Conservation (phyloP, 805 yeast genomes). For the Metschnikowia santaceciliae region DNA sequence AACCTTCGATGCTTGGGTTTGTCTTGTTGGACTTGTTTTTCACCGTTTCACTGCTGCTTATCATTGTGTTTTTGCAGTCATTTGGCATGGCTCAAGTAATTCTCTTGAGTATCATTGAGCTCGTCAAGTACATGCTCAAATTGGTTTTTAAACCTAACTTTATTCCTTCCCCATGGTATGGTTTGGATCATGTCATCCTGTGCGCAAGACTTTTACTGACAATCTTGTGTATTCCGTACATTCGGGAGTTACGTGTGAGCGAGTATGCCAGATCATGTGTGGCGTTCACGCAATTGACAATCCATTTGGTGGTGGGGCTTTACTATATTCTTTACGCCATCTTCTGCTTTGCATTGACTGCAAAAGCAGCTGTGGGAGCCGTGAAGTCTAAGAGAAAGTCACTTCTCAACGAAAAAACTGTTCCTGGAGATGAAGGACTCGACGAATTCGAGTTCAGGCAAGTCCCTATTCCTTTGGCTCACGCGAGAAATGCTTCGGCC, state of each 20-base stretch:
- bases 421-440: neutral
- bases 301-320: conserved; percentile 37
- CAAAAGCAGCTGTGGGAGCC: conserved; percentile 18
- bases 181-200: conserved; percentile 33
- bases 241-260: conserved; percentile 30
- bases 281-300: conserved; percentile 39
- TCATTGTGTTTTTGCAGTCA: conserved; percentile 43
- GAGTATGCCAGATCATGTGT: conserved; percentile 40
- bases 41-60: conserved; percentile 28
- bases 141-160: conserved; percentile 27
- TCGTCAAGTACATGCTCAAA: conserved; percentile 22
- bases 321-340: conserved; percentile 27
- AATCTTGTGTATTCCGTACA: conserved; percentile 41
- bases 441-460: conserved; percentile 12
- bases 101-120: conserved; percentile 34
- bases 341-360: conserved; percentile 26
- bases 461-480: conserved; percentile 5
- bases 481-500: neutral
- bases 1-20: conserved; percentile 39
- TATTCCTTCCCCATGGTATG: conserved; percentile 24
- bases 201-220: conserved; percentile 38
- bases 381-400: conserved; percentile 5
- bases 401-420: neutral
- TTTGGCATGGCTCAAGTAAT: conserved; percentile 44
- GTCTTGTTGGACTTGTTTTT: conserved; percentile 34